Percentiles rank a stretch among this genome's conserved stretches.
Evolutionary conservation across 2,329 filamentous ascomycete species (phyloP).

Genomic region (Aspergillus sp.): DNA sequence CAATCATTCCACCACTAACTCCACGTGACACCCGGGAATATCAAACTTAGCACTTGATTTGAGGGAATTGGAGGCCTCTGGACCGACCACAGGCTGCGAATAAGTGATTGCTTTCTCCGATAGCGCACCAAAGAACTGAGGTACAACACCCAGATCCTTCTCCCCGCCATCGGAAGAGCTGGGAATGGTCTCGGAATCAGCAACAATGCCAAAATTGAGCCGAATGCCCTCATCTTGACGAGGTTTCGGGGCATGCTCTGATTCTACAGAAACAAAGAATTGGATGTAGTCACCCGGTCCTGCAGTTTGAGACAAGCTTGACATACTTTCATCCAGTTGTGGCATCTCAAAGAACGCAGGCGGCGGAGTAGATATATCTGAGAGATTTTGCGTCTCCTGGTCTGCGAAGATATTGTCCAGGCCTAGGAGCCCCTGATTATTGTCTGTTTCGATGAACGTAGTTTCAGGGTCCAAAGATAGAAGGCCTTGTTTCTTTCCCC

Average conservation of each 20-base stretch:
- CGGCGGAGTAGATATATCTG: conserved; percentile 15
- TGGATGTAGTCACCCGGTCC: conserved; percentile 43
- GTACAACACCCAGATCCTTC: neutral
- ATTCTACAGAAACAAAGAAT: conserved; percentile 38
- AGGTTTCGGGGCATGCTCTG: neutral
- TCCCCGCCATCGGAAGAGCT: neutral
- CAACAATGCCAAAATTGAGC: neutral
- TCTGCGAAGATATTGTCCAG: conserved; percentile 31
- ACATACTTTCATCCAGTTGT: conserved; percentile 34
- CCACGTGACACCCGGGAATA: conserved; percentile 38
- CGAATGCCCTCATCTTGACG: neutral
- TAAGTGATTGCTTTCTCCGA: conserved; percentile 45
- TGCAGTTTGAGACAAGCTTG: conserved; percentile 43
- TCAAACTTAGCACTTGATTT: conserved; percentile 38
- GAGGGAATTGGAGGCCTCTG: conserved; percentile 4
- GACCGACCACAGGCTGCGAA: conserved; percentile 25
- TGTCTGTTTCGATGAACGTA: conserved; percentile 28
- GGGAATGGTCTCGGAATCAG: neutral
- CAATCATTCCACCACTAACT: conserved; percentile 19
- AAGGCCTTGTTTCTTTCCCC: conserved; percentile 50
- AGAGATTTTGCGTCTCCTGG: neutral
- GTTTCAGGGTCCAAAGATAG: conserved; percentile 46
- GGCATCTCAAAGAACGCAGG: conserved; percentile 24
- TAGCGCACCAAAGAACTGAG: conserved; percentile 15
- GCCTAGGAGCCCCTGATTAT: conserved; percentile 17